These are phyloP conservation scores for Solanum aculeatissimum DNA, from an alignment of 305 asterid genomes.

Conservation along the genomic window DNA sequence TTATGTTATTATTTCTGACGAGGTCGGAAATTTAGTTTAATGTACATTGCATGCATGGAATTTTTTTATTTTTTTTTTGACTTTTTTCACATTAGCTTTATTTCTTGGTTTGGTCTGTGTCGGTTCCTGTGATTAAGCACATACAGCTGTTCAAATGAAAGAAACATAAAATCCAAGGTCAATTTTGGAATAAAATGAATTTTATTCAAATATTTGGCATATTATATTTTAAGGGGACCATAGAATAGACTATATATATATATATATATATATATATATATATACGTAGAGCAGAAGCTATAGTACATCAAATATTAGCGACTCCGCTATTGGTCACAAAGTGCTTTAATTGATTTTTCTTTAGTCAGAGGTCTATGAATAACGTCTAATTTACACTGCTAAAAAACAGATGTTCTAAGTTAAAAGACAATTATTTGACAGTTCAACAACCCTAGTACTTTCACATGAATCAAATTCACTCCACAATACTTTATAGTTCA, in stretches of 20 bases:
- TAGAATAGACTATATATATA: background rate
- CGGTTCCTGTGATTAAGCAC: background rate
- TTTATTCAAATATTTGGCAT: background rate
- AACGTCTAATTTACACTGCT: background rate
- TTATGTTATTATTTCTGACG: background rate
- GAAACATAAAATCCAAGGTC: background rate
- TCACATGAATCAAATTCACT: constrained; percentile 42
- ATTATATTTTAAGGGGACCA: background rate
- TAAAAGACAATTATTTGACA: constrained; percentile 31
- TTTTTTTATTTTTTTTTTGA: background rate
- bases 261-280: no score
- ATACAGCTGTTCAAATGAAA: background rate
- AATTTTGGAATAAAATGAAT: background rate
- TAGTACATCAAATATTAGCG: no score
- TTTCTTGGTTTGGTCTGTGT: background rate
- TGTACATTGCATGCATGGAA: background rate
- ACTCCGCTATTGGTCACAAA: no score
- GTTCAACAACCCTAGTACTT: constrained; percentile 43
- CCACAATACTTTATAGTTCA: constrained; percentile 1
- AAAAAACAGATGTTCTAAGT: constrained; percentile 7
- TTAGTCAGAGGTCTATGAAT: background rate
- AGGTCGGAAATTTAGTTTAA: background rate
- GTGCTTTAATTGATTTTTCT: no score
- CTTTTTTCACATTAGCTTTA: background rate
- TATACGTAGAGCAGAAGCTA: no score